phyloP scores from a whole-genome alignment of 2,329 filamentous ascomycete genomes.

The Incumbomyces delicatus region DNA sequence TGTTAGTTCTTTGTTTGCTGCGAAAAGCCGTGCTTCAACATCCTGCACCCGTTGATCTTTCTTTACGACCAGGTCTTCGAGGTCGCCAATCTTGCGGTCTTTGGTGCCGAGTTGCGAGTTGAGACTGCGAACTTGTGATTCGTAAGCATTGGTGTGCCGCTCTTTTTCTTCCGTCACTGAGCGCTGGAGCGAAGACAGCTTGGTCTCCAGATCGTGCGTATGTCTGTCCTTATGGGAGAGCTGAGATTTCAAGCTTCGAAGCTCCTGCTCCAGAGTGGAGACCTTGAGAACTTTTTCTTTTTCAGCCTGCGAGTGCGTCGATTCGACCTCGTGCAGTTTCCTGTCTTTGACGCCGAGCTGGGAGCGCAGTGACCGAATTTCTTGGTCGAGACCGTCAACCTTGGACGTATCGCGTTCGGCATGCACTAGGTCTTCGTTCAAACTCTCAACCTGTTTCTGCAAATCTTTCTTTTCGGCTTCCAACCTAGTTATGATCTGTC shows the following conservation, averaged over 20 bases:
- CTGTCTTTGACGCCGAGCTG: conserved; percentile 81
- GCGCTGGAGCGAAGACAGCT: conserved; percentile 9
- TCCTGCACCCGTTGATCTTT: conserved; percentile 86
- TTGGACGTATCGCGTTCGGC: conserved; percentile 62
- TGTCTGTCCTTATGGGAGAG: conserved; percentile 15
- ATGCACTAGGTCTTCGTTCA: conserved; percentile 63
- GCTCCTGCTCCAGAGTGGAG: conserved; percentile 16
- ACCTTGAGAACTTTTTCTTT: conserved; percentile 61
- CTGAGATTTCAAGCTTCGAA: conserved; percentile 16
- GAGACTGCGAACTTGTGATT: conserved; percentile 70
- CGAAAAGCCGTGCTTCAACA: conserved; percentile 71
- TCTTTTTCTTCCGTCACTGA: conserved; percentile 14
- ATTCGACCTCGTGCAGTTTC: conserved; percentile 79
- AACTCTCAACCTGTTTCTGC: conserved; percentile 53
- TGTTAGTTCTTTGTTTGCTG: conserved; percentile 69
- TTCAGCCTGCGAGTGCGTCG: conserved; percentile 70
- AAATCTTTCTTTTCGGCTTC: conserved; percentile 79
- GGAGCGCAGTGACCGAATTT: conserved; percentile 85
- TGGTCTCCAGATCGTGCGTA: conserved; percentile 16
- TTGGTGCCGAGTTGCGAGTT: conserved; percentile 82
- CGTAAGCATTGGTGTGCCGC: conserved; percentile 15
- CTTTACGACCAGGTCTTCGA: conserved; percentile 74
- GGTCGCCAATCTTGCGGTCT: conserved; percentile 77
- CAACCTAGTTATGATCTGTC: conserved; percentile 70
- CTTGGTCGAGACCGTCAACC: conserved; percentile 63